A percentile compares a stretch with the other conserved stretches of the same genome.
phyloP scores from a whole-genome alignment of 1,284 basidiomycete genomes.

The Moesziomyces antarcticus region DNA sequence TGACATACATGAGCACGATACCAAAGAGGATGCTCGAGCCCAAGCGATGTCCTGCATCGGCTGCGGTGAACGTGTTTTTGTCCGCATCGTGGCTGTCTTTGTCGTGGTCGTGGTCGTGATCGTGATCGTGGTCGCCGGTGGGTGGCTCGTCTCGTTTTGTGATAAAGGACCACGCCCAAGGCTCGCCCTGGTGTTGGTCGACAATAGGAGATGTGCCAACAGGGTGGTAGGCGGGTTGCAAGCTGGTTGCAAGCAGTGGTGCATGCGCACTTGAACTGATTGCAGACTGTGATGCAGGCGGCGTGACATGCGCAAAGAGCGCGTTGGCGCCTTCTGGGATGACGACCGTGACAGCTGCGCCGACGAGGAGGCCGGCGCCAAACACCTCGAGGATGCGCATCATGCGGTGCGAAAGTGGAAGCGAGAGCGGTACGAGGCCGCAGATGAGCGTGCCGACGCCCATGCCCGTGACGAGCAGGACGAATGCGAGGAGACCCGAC shows the following conservation, averaged over 20 bases:
- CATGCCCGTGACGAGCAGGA: conserved; percentile 48
- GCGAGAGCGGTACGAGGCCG: conserved; percentile 56
- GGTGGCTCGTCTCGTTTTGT: conserved; percentile 18
- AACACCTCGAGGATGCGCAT: conserved; percentile 62
- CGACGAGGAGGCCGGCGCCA: conserved; percentile 63
- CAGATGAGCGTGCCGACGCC: conserved; percentile 57
- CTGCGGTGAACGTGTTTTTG: conserved; percentile 14
- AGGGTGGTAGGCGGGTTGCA: conserved; percentile 12
- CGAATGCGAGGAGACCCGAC: conserved; percentile 34
- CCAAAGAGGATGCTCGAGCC: conserved; percentile 59
- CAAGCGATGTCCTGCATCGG: conserved; percentile 49
- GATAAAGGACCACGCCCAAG: conserved; percentile 45
- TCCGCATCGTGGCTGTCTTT: not conserved
- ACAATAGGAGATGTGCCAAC: not conserved
- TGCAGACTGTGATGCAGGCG: conserved; percentile 4
- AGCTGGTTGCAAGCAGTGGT: conserved; percentile 4
- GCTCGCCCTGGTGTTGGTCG: not conserved
- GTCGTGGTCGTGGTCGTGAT: conserved; percentile 7
- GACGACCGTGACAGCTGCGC: conserved; percentile 64
- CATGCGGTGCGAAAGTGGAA: conserved; percentile 53
- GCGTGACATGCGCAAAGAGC: conserved; percentile 31
- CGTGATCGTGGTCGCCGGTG: conserved; percentile 13
- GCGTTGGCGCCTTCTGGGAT: conserved; percentile 60
- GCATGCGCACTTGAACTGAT: not conserved
- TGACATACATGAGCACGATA: conserved; percentile 63